phyloP scores from a whole-genome alignment of 768 basidiomycete genomes.

The Psilocybe tampanensis region DNA sequence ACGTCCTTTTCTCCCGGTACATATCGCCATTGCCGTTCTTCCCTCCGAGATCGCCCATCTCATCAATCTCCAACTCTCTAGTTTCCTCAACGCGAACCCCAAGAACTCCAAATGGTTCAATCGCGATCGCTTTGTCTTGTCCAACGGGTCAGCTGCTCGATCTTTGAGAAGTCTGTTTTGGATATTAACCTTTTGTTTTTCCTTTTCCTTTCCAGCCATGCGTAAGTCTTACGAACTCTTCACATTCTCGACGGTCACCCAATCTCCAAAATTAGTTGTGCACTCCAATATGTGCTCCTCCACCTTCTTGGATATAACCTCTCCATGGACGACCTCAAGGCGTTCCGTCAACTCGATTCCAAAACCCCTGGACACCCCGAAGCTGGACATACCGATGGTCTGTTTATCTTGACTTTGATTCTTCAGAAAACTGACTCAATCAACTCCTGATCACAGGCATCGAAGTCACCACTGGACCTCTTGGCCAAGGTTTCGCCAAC shows the following conservation, averaged over 20 bases:
- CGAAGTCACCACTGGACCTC: constrained; percentile 94
- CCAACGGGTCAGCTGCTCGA: constrained; percentile 72
- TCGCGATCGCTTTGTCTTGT: constrained; percentile 95
- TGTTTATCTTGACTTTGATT: no score
- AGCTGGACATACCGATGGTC: constrained; percentile 53
- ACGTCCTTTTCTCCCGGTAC: constrained; percentile 81
- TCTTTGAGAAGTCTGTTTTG: background rate
- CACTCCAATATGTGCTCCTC: constrained; percentile 89
- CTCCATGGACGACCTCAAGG: constrained; percentile 89
- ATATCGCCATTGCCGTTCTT: no score
- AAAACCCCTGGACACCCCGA: constrained; percentile 96
- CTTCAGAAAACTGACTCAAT: no score
- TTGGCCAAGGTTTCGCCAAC: constrained; percentile 94
- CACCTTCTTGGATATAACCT: constrained; percentile 93
- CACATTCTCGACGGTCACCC: background rate
- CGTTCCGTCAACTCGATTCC: constrained; percentile 90
- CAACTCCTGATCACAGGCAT: constrained; percentile 58
- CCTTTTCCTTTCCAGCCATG: constrained; percentile 53
- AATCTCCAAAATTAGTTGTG: constrained; percentile 60
- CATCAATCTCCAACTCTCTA: constrained; percentile 26
- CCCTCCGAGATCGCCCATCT: constrained; percentile 6
- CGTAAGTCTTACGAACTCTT: constrained; percentile 48
- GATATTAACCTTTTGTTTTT: constrained; percentile 4
- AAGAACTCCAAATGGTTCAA: constrained; percentile 93
- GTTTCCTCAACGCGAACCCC: constrained; percentile 88